These are phyloP conservation scores for Leccinellum albellum DNA, from an alignment of 768 basidiomycete genomes.

Conservation along the genomic window DNA sequence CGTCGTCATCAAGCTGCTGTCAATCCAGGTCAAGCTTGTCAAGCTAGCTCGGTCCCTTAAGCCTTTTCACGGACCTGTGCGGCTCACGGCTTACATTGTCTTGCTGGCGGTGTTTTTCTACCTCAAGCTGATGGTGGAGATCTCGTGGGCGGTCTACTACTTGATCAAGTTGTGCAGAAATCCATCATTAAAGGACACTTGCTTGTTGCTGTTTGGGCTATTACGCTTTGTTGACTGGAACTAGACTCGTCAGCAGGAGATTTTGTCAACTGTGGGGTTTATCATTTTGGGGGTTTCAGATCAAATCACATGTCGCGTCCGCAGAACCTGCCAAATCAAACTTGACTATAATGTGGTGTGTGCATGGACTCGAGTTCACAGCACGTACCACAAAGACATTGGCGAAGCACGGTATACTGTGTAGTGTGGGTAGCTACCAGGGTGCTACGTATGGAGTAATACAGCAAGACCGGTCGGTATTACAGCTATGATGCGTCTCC, in stretches of 20 bases:
- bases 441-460: conserved; percentile 1
- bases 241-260: conserved; percentile 11
- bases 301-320: not conserved
- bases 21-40: conserved; percentile 29
- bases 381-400: not conserved
- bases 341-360: not conserved
- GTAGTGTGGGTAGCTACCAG: not conserved
- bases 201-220: conserved; percentile 18
- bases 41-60: conserved; percentile 25
- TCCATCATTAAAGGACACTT: conserved; percentile 24
- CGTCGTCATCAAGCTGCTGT: conserved; percentile 28
- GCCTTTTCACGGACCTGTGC: conserved; percentile 24
- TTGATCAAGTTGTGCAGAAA: conserved; percentile 26
- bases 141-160: conserved; percentile 19
- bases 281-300: not conserved
- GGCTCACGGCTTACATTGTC: conserved; percentile 19
- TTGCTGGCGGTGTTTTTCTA: conserved; percentile 23
- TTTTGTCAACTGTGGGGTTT: not conserved
- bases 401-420: not conserved
- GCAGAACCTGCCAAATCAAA: not conserved
- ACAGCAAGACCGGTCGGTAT: not conserved
- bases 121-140: conserved; percentile 24
- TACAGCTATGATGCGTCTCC: not conserved
- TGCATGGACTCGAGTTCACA: not conserved
- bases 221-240: conserved; percentile 31